phyloP scores from a whole-genome alignment of 1,139 yeast species.

The Hemisphaericaspora subhashii region DNA sequence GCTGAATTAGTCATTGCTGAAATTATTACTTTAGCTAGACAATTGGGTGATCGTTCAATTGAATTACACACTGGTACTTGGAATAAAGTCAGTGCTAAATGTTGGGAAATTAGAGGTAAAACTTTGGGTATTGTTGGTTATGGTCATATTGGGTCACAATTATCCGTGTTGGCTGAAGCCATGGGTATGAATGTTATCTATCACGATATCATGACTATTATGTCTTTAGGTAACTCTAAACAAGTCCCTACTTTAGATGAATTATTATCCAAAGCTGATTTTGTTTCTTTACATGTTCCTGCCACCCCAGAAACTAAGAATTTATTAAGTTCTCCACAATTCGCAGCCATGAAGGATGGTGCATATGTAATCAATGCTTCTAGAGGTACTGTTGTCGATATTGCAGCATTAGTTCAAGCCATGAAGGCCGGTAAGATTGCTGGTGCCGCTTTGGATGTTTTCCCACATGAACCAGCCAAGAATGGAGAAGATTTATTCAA shows the following conservation, averaged over 20 bases:
- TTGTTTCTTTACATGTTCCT: constrained; percentile 92
- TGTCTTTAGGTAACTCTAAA: constrained; percentile 96
- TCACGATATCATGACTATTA: constrained; percentile 88
- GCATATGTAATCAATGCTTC: constrained; percentile 93
- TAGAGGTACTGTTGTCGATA: constrained; percentile 96
- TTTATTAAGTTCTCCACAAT: constrained; percentile 85
- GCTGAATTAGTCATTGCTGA: constrained; percentile 98
- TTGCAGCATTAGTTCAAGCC: constrained; percentile 89
- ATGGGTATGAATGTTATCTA: constrained; percentile 97
- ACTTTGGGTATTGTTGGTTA: constrained; percentile 96
- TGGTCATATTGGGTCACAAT: constrained; percentile 98
- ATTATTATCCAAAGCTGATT: constrained; percentile 77
- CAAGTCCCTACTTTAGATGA: constrained; percentile 88
- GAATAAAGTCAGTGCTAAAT: constrained; percentile 93
- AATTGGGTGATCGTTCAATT: constrained; percentile 93
- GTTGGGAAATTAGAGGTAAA: constrained; percentile 99
- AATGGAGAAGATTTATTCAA: constrained; percentile 83
- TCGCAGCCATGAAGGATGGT: constrained; percentile 96
- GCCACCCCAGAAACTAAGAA: constrained; percentile 91
- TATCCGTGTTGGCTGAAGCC: constrained; percentile 94
- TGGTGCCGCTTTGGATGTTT: constrained; percentile 97
- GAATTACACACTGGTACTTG: constrained; percentile 97
- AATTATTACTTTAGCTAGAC: constrained; percentile 91
- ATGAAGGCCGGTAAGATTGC: constrained; percentile 92
- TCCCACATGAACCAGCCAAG: constrained; percentile 96